Percentiles rank a stretch among this genome's conserved stretches.
These are phyloP conservation scores for Wickerhamiella domercqiae DNA, from an alignment of 805 yeast species.

Conservation along the genomic window DNA sequence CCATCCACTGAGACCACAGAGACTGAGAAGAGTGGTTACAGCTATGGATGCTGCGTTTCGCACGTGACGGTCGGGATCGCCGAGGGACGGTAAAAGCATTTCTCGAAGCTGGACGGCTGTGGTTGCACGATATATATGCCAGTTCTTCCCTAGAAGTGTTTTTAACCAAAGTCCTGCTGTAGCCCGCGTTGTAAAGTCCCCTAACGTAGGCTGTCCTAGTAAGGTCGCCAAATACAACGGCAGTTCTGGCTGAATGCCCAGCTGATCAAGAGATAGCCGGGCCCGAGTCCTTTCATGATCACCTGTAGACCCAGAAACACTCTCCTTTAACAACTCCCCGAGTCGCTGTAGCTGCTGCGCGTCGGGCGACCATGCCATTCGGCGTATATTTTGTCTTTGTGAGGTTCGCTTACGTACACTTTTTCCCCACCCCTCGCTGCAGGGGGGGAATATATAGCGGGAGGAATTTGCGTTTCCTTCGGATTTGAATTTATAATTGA, in stretches of 20 bases:
- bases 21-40: slow-evolving; percentile 61
- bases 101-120: slow-evolving; percentile 29
- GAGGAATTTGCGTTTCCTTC: too few species aligned
- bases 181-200: slow-evolving; percentile 37
- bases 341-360: slow-evolving; percentile 47
- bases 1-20: slow-evolving; percentile 58
- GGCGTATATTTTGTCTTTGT: too few species aligned
- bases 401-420: background rate
- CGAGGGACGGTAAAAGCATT: slow-evolving; percentile 33
- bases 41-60: slow-evolving; percentile 85
- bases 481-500: too few species aligned
- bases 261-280: slow-evolving; percentile 55
- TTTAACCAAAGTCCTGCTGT: slow-evolving; percentile 80
- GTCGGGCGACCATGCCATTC: slow-evolving; percentile 54
- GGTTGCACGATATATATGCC: slow-evolving; percentile 18
- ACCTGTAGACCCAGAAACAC: slow-evolving; percentile 42
- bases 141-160: slow-evolving; percentile 40
- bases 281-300: slow-evolving; percentile 42
- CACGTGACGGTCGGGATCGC: slow-evolving; percentile 42
- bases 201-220: slow-evolving; percentile 27
- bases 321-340: slow-evolving; percentile 49
- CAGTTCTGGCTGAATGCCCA: slow-evolving; percentile 57
- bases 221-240: slow-evolving; percentile 65
- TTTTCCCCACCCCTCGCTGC: too few species aligned
- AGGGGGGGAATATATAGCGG: too few species aligned